Percentiles rank a stretch among this genome's conserved stretches.
These are phyloP conservation scores for Alectoria sarmentosa DNA, from an alignment of 495 filamentous ascomycete genomes.

Conservation along the genomic window DNA sequence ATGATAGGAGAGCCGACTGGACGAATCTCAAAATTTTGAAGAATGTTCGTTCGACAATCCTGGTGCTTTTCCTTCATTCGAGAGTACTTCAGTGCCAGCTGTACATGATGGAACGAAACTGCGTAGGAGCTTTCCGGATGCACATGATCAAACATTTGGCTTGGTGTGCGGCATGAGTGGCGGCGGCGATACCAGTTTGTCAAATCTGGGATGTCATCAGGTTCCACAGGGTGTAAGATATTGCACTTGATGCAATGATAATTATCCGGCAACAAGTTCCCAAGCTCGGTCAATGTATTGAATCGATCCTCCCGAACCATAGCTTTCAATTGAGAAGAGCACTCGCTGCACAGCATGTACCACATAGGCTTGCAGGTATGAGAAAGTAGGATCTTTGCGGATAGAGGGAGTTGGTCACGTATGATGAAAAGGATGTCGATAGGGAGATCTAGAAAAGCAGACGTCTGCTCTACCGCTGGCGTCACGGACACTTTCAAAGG, in stretches of 20 bases:
- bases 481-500: conserved; percentile 17
- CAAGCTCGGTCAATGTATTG: conserved; percentile 16
- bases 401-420: conserved; percentile 17
- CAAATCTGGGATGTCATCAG: conserved; percentile 19
- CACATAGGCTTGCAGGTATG: conserved; percentile 18
- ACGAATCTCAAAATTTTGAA: conserved; percentile 15
- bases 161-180: conserved; percentile 15
- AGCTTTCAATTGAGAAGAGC: conserved; percentile 15
- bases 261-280: conserved; percentile 16
- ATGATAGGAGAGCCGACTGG: conserved; percentile 15
- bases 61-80: conserved; percentile 20
- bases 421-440: conserved; percentile 18
- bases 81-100: conserved; percentile 19
- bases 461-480: conserved; percentile 16
- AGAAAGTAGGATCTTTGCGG: conserved; percentile 19
- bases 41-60: conserved; percentile 18
- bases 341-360: conserved; percentile 18
- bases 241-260: conserved; percentile 20
- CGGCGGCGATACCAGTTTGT: conserved; percentile 20
- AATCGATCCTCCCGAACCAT: conserved; percentile 10
- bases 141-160: conserved; percentile 15
- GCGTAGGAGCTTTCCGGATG: conserved; percentile 15
- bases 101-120: conserved; percentile 18
- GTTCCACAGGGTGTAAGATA: conserved; percentile 19
- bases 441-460: conserved; percentile 20